A percentile compares a stretch with the other conserved stretches of the same genome.
These are phyloP conservation scores for Fusarium pseudonygamai DNA, from an alignment of 2,329 filamentous ascomycete species.

Conservation along the genomic window DNA sequence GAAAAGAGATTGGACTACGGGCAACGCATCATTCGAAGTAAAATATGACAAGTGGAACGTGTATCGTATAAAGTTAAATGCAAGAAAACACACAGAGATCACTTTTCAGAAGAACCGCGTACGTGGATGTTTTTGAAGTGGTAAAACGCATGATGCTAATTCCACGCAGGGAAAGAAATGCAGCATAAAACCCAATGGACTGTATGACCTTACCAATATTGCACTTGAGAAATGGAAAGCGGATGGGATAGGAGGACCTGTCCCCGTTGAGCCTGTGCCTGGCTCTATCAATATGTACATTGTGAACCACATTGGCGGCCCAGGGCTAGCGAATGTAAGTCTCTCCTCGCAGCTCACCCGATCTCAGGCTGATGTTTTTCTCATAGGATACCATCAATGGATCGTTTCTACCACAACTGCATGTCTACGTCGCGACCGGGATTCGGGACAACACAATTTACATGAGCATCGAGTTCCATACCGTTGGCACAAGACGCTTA, in stretches of 20 bases:
- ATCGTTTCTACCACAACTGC: slow-evolving; percentile 34
- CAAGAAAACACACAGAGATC: slow-evolving; percentile 8
- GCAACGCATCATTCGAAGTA: background rate
- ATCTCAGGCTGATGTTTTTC: background rate
- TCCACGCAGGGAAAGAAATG: background rate
- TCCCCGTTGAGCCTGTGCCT: background rate
- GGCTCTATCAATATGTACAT: background rate
- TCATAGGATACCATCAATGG: slow-evolving; percentile 41
- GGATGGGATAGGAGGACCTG: background rate
- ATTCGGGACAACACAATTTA: background rate
- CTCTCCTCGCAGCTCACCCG: background rate
- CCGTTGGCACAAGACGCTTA: slow-evolving; percentile 37
- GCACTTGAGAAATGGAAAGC: background rate
- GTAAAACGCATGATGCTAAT: background rate
- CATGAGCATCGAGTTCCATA: slow-evolving; percentile 33
- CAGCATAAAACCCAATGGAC: background rate
- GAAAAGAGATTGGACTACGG: background rate
- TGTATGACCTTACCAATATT: background rate
- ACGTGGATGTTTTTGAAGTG: background rate
- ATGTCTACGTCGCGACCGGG: slow-evolving; percentile 31
- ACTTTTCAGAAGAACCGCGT: background rate
- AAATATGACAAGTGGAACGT: slow-evolving; percentile 1
- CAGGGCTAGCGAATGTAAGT: slow-evolving; percentile 38
- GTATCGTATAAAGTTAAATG: slow-evolving; percentile 25
- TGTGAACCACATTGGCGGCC: background rate